Percentiles rank a stretch among this genome's conserved stretches.
Conservation (phyloP, 345 rosid species). For the Passiflora organensis region DNA sequence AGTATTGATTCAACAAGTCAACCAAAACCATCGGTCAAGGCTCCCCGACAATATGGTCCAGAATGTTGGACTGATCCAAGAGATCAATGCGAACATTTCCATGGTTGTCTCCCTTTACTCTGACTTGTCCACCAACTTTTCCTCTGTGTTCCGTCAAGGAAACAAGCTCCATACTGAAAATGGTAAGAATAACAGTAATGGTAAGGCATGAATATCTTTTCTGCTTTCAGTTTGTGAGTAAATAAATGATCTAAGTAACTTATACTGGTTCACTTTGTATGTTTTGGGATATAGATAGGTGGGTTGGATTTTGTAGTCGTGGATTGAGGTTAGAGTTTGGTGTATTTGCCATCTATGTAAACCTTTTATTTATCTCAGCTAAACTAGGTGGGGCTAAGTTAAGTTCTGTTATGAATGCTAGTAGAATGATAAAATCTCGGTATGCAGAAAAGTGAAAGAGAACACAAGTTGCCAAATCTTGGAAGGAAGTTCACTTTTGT, state of each 20-base stretch:
- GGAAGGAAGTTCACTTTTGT: too few relatives aligned
- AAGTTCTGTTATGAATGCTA: too few relatives aligned
- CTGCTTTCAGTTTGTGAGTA: neutral
- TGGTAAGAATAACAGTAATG: slow-evolving; percentile 5
- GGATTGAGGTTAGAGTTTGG: neutral
- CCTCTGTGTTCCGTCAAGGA: slow-evolving; percentile 32
- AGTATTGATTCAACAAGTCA: slow-evolving; percentile 70
- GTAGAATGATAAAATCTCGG: too few relatives aligned
- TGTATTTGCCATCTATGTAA: neutral
- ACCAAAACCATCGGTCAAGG: slow-evolving; percentile 82
- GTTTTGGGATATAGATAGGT: neutral
- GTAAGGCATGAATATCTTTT: neutral
- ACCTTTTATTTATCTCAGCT: too few relatives aligned
- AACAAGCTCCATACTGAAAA: slow-evolving; percentile 4
- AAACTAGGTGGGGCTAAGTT: too few relatives aligned
- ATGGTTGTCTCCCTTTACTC: slow-evolving; percentile 79
- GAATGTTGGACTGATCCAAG: slow-evolving; percentile 86
- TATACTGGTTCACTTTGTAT: neutral
- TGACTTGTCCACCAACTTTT: slow-evolving; percentile 51
- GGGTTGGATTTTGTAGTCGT: neutral
- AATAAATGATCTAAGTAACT: too few relatives aligned
- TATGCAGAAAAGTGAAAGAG: too few relatives aligned
- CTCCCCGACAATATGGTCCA: slow-evolving; percentile 75
- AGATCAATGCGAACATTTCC: slow-evolving; percentile 74
- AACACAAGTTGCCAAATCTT: too few relatives aligned